Conservation (phyloP, 352 stramenopile species). For the Pythium periplocum region DNA sequence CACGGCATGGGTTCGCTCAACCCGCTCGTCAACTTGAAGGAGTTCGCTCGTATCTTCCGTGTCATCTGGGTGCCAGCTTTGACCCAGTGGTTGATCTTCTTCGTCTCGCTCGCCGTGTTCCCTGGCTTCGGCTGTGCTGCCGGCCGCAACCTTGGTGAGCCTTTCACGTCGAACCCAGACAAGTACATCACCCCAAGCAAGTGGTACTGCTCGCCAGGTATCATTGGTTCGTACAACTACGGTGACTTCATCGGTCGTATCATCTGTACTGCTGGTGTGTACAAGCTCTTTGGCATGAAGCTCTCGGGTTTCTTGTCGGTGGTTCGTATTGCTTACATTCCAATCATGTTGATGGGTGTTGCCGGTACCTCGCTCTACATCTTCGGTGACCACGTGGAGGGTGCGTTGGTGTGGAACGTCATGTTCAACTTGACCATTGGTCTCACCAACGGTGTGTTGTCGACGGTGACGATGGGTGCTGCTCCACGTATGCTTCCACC, state of each 20-base stretch:
- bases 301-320: slow-evolving; percentile 13
- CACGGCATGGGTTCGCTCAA: slow-evolving; percentile 24
- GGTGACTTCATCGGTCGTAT: slow-evolving; percentile 29
- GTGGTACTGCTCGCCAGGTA: slow-evolving; percentile 27
- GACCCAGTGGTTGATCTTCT: slow-evolving; percentile 54
- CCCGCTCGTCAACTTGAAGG: slow-evolving; percentile 25
- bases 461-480: slow-evolving; percentile 28
- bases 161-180: no score
- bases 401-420: slow-evolving; percentile 15
- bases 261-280: slow-evolving; percentile 17
- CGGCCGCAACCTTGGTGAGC: slow-evolving; percentile 20
- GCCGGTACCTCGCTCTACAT: slow-evolving; percentile 19
- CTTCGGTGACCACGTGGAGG: slow-evolving; percentile 15
- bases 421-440: slow-evolving; percentile 25
- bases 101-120: slow-evolving; percentile 48
- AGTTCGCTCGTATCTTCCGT: slow-evolving; percentile 39
- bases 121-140: slow-evolving; percentile 49
- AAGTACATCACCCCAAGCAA: neutral
- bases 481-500: slow-evolving; percentile 20
- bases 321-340: slow-evolving; percentile 19
- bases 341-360: slow-evolving; percentile 22
- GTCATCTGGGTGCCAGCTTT: slow-evolving; percentile 44
- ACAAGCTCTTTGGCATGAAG: slow-evolving; percentile 22
- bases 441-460: slow-evolving; percentile 26
- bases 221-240: slow-evolving; percentile 34